phyloP scores from a whole-genome alignment of 1,139 yeast genomes.

The Zygosaccharomyces sapae region DNA sequence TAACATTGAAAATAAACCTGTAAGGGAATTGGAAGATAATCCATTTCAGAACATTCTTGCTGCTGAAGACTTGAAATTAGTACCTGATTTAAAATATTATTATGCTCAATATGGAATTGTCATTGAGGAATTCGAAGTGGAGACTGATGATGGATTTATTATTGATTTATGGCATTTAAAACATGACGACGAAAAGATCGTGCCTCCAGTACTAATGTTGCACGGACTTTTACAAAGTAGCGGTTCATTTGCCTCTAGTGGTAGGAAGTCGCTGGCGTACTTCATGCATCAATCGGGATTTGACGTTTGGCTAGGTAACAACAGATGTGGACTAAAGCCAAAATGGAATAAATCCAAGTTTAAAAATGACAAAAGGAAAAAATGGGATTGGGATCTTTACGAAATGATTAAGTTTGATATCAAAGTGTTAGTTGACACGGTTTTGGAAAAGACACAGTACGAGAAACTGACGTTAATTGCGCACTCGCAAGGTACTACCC shows the following conservation, averaged over 20 bases:
- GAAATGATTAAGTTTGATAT: constrained; percentile 78
- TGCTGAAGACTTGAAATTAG: constrained; percentile 37
- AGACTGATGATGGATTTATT: constrained; percentile 78
- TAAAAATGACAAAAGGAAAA: constrained; percentile 44
- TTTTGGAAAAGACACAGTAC: constrained; percentile 41
- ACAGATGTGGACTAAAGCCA: constrained; percentile 79
- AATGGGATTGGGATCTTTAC: constrained; percentile 84
- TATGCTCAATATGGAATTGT: constrained; percentile 57
- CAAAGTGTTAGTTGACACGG: constrained; percentile 64
- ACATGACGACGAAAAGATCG: constrained; percentile 31
- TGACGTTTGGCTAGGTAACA: constrained; percentile 94
- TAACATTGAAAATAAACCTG: constrained; percentile 56
- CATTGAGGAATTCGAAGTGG: constrained; percentile 53
- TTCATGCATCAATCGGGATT: constrained; percentile 56
- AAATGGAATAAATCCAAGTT: constrained; percentile 45
- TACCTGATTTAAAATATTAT: constrained; percentile 59
- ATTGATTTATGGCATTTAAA: constrained; percentile 61
- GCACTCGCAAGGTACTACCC: constrained; percentile 94
- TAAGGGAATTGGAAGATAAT: constrained; percentile 46
- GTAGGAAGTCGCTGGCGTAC: constrained; percentile 70
- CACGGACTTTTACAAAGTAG: constrained; percentile 88
- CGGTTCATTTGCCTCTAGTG: constrained; percentile 78
- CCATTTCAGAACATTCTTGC: constrained; percentile 31
- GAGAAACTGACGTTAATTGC: constrained; percentile 61
- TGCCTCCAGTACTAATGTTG: constrained; percentile 63